Base-by-base conservation (phyloP, 306 rosid genomes). In the Acacia acuminata region DNA sequence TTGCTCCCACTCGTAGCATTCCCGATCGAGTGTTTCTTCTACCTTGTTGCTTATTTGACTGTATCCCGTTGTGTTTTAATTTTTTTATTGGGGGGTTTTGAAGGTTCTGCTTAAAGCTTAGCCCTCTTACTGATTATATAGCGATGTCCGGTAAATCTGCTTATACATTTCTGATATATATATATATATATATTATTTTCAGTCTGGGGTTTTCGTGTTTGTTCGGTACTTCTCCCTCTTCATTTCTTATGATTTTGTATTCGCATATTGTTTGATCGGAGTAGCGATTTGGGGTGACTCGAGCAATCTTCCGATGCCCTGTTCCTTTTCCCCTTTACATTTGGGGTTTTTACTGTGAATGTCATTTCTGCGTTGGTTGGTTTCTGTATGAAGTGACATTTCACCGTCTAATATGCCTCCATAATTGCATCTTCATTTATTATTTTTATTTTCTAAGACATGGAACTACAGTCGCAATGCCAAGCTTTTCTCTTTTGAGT, bases 351-450 rank as follows among this genome's bases (percentile, higher is more conserved):
- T 81, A 58, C 81, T 56, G 67, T 55, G 78, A 20, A 50, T 64
- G 77, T 56, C 73, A 70, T 63, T 78, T 76, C 77, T 42, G 15
- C 71, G 20, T 64, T 70, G 68, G 36, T 53, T 24, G 24, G 55
- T 36, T 72, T 42, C 43, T 25, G 48, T 71, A 71, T 58, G 83
- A 76, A 79, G 67, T 55, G 85, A 79, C 78, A 79, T 82, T 67
- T 79, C 75, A 42, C 73, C 73, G 78, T 71, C 75, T 44, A 79
- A 56, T 79, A 47, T 66, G 79, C 56, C 47, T 78, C 84, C 78
- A 22, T 84, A 48, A 75, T 67, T 79, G 85, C 70, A 68, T 45
- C 73, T 73, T 38, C 48, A 38, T 82, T 72, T 44, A 19, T 9
- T 30, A 17, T n/a, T 78, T 84, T 79, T 53, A 5, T 72, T 66